Conservation (phyloP, 2,329 filamentous ascomycete genomes). For the Microcyclosporella mali region DNA sequence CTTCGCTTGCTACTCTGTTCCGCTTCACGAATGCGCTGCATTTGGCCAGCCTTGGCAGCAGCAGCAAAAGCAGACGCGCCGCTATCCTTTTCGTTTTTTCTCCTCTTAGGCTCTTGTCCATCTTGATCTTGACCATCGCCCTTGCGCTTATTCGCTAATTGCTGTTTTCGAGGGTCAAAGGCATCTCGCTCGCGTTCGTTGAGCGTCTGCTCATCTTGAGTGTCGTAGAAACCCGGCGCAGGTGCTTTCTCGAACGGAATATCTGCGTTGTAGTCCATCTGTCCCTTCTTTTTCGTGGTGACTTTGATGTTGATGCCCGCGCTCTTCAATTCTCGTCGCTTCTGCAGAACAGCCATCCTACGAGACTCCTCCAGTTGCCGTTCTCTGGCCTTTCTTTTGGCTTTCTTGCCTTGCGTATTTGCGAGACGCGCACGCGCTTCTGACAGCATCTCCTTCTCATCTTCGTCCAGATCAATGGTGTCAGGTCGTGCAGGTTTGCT, state of each 20-base stretch:
- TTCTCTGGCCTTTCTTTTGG: slow-evolving; percentile 93
- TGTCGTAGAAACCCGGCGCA: slow-evolving; percentile 87
- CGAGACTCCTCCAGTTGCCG: slow-evolving; percentile 92
- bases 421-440: slow-evolving; percentile 93
- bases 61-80: slow-evolving; percentile 75
- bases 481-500: slow-evolving; percentile 92
- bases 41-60: slow-evolving; percentile 84
- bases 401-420: slow-evolving; percentile 98
- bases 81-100: slow-evolving; percentile 80
- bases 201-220: slow-evolving; percentile 66
- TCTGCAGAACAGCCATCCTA: slow-evolving; percentile 82
- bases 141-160: slow-evolving; percentile 86
- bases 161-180: slow-evolving; percentile 90
- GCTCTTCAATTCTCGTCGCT: slow-evolving; percentile 92
- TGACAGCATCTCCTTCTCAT: slow-evolving; percentile 99
- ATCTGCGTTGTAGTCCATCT: slow-evolving; percentile 99
- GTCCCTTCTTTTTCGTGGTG: slow-evolving; percentile 79
- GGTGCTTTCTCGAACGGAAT: slow-evolving; percentile 96
- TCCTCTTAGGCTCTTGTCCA: slow-evolving; percentile 68
- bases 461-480: slow-evolving; percentile 95
- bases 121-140: slow-evolving; percentile 76
- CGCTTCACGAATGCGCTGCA: slow-evolving; percentile 90
- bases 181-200: slow-evolving; percentile 80
- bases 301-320: slow-evolving; percentile 98
- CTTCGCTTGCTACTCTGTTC: slow-evolving; percentile 94